phyloP scores from a whole-genome alignment of 2,329 filamentous ascomycete species.

The Talaromyces sp. region DNA sequence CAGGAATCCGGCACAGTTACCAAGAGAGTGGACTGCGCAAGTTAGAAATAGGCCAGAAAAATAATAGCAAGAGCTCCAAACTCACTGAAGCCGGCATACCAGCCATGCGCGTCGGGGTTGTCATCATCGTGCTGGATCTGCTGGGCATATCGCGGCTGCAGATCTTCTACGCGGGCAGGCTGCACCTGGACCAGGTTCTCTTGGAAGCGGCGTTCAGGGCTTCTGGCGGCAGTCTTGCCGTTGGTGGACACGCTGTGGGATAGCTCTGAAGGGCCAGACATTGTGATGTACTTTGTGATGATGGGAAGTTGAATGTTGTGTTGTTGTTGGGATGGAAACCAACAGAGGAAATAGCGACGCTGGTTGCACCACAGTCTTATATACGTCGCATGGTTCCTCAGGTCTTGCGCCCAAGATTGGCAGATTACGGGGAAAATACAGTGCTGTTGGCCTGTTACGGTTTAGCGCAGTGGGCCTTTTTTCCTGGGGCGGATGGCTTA shows the following conservation, averaged over 20 bases:
- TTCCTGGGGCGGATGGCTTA: not conserved
- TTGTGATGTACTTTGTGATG: not conserved
- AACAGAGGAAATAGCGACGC: not conserved
- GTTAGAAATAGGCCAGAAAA: not conserved
- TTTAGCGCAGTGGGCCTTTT: not conserved
- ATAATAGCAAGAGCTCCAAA: slow-evolving; percentile 13
- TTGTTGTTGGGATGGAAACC: not conserved
- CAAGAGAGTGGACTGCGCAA: slow-evolving; percentile 62
- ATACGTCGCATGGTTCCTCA: not conserved
- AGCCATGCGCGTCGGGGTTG: slow-evolving; percentile 68
- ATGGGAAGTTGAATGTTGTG: not conserved
- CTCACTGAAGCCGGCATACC: slow-evolving; percentile 84
- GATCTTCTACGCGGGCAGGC: slow-evolving; percentile 73
- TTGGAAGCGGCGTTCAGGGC: slow-evolving; percentile 37
- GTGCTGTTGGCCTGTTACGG: not conserved
- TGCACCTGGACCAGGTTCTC: slow-evolving; percentile 62
- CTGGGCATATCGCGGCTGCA: slow-evolving; percentile 76
- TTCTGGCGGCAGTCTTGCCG: slow-evolving; percentile 28
- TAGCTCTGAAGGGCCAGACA: not conserved
- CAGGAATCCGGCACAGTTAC: slow-evolving; percentile 65
- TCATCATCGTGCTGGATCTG: slow-evolving; percentile 54
- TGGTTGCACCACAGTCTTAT: not conserved
- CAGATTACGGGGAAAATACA: not conserved
- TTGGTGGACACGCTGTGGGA: slow-evolving; percentile 13
- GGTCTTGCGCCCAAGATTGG: not conserved